Evolutionary conservation across 2,329 filamentous ascomycete genomes (phyloP).

Genomic region (Cephalotrichum gorgonifer): DNA sequence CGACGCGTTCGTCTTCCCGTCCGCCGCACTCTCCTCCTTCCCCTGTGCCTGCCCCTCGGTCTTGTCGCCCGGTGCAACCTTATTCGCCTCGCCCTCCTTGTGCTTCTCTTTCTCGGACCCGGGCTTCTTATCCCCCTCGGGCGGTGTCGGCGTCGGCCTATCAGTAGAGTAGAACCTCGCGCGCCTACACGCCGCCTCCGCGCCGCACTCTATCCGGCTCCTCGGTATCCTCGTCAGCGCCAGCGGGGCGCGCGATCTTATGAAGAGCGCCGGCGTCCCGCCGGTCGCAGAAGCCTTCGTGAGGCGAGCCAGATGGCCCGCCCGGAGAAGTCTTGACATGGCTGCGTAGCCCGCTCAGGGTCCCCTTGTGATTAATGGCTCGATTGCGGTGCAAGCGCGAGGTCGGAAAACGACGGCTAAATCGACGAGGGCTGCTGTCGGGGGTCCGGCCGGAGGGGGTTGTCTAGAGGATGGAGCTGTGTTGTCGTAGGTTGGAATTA

Average conservation of each 20-base stretch:
- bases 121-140: slow-evolving; percentile 20
- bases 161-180: slow-evolving; percentile 27
- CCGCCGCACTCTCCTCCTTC: slow-evolving; percentile 6
- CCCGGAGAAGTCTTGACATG: slow-evolving; percentile 59
- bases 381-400: neutral
- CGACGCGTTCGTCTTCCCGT: slow-evolving; percentile 11
- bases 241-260: slow-evolving; percentile 19
- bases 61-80: slow-evolving; percentile 4
- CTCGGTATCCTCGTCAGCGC: slow-evolving; percentile 20
- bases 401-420: neutral
- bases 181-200: slow-evolving; percentile 15
- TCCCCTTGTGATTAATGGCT: neutral
- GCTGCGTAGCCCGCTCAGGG: slow-evolving; percentile 5
- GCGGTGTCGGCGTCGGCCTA: slow-evolving; percentile 17
- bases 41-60: slow-evolving; percentile 19
- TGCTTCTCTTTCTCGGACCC: slow-evolving; percentile 12
- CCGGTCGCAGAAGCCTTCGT: slow-evolving; percentile 44
- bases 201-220: slow-evolving; percentile 20
- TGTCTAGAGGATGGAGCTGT: neutral
- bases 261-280: slow-evolving; percentile 25
- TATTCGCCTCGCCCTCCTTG: slow-evolving; percentile 11
- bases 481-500: neutral
- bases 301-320: slow-evolving; percentile 54
- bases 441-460: neutral
- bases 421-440: neutral